These are phyloP conservation scores for Fraxinus albicans DNA, from an alignment of 305 asterid species.

Conservation along the genomic window DNA sequence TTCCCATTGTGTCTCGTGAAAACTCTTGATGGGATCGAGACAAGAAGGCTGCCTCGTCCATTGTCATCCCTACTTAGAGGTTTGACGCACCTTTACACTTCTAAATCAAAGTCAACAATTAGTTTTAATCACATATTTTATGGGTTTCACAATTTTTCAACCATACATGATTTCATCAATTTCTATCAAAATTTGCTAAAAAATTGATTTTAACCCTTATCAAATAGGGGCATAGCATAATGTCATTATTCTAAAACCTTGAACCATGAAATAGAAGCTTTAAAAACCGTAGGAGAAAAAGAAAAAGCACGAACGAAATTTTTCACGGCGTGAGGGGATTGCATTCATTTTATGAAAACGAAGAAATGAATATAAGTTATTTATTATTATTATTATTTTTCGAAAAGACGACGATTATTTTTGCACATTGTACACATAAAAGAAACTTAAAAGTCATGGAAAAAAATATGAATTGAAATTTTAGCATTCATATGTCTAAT, in stretches of 20 bases:
- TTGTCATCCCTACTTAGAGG: neutral
- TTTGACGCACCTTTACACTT: neutral
- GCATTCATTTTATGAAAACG: neutral
- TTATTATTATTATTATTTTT: neutral
- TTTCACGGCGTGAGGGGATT: neutral
- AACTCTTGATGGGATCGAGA: neutral
- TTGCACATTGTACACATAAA: neutral
- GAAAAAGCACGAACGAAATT: neutral
- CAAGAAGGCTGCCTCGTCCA: neutral
- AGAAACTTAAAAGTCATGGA: neutral
- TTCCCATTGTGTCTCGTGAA: neutral
- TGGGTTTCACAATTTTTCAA: no score
- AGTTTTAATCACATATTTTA: no score
- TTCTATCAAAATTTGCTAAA: no score
- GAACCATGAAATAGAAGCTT: neutral
- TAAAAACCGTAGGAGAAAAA: neutral
- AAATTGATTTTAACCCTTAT: no score
- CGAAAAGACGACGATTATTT: neutral
- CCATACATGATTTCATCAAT: no score
- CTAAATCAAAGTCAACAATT: neutral
- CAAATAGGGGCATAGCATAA: no score
- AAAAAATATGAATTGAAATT: neutral
- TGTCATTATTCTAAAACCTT: neutral
- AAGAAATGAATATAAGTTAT: neutral
- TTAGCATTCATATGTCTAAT: neutral